Evolutionary conservation across 148 eudicot species (phyloP).

Genomic region (Camellia lanceoleosa): DNA sequence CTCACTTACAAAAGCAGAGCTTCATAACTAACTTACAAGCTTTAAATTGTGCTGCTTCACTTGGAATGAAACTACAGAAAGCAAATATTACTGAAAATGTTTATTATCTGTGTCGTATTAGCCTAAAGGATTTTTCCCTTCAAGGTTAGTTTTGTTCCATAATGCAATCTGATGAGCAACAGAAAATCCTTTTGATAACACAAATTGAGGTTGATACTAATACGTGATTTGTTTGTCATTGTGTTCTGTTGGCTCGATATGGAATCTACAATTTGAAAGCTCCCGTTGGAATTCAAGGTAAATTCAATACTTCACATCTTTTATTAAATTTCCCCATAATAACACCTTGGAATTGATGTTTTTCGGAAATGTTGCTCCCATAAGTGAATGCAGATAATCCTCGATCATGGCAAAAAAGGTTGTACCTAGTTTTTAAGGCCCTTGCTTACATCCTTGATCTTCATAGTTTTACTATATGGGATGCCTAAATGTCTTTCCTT

Average conservation of each 20-base stretch:
- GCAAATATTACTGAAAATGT: constrained; percentile 71
- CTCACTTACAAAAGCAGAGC: constrained; percentile 91
- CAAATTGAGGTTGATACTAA: constrained; percentile 17
- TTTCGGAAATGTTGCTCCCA: not conserved
- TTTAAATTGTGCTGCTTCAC: constrained; percentile 86
- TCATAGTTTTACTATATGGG: not conserved
- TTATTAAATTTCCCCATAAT: not conserved
- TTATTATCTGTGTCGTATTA: constrained; percentile 72
- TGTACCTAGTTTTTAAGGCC: too few relatives aligned
- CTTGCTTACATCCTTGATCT: not conserved
- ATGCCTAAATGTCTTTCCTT: not conserved
- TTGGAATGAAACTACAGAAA: constrained; percentile 71
- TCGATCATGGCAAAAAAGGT: too few relatives aligned
- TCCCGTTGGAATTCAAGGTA: constrained; percentile 81
- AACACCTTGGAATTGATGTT: not conserved
- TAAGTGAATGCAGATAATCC: not conserved
- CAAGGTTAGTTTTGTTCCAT: constrained; percentile 57
- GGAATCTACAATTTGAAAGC: constrained; percentile 25
- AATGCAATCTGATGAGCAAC: constrained; percentile 5
- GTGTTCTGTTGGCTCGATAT: constrained; percentile 24
- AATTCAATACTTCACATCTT: constrained; percentile 8
- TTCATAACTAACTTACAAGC: constrained; percentile 95
- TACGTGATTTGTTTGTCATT: constrained; percentile 13
- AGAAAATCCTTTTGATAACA: not conserved
- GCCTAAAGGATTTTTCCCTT: constrained; percentile 91